Base-by-base conservation (phyloP, 2,329 filamentous ascomycete species). In the Fusarium guadeloupense region DNA sequence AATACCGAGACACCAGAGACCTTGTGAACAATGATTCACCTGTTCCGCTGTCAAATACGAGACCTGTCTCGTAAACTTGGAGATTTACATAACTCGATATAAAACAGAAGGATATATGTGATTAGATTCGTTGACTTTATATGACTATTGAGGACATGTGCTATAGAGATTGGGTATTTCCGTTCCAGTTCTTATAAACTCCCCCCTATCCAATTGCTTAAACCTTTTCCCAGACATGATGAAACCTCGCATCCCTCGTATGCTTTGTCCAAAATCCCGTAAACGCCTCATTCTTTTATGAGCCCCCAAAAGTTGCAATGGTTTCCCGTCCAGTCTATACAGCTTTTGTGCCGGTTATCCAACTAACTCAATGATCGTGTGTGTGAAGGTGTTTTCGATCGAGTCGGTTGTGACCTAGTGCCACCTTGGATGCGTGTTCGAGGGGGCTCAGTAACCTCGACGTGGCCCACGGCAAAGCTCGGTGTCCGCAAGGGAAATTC, bases 361-460 rank as follows among this genome's bases (percentile, higher is more conserved):
- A 20, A 40, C n/a, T 28, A 16, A 16, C 31, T 54, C 21, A 46
- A 23, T 8, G 55, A 47, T 3, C 55, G 46, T 28, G 55, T 59
- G 17, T 54, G 54, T 7, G 57, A 59, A 26, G 30, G 40, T 17
- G 48, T 39, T 43, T 59, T 62, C 4, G 53, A 30, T 21, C 38
- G 54, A 31, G 56, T 6, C 13, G 13, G 34, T 10, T 41, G 35
- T n/a, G 14, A 42, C 17, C 47, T 62, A 17, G 9, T 38, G 31
- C 71, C 71, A 9, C 51, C 68, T 10, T 68, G 66, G 40, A 73
- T 71, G 41, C 51, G 68, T 16, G 67, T 69, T 41, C 63, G 59
- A 4, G 67, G 61, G 7, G 67, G 59, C 20, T 63, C 56, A n/a
- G 54, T 10, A 13, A 52, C 38, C 25, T 70, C 62, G 12, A 42